Conservation (phyloP, 192 early-diverging fungal species). For the Gryganskiella cystojenkinii region DNA sequence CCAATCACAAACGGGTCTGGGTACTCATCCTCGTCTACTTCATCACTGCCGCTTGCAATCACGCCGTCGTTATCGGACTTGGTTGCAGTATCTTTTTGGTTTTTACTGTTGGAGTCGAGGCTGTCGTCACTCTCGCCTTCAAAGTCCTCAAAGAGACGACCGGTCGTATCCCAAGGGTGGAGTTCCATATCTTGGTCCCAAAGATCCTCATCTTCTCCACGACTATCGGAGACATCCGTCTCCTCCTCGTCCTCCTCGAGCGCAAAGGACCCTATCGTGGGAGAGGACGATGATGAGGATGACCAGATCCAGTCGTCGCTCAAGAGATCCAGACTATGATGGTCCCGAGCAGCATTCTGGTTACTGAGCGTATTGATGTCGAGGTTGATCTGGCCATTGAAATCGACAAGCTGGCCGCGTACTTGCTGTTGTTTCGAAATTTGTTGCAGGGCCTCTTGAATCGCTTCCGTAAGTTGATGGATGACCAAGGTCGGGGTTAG, state of each 20-base stretch:
- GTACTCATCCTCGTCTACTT: not conserved
- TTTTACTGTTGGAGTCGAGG: not conserved
- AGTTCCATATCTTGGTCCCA: slow-evolving; percentile 42
- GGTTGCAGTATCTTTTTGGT: not conserved
- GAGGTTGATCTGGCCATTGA: not conserved
- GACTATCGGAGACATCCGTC: not conserved
- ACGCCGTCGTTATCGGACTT: not conserved
- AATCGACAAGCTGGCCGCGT: not conserved
- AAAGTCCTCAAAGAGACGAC: slow-evolving; percentile 31
- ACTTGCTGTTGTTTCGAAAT: not conserved
- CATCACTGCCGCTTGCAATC: not conserved
- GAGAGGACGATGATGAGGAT: not conserved
- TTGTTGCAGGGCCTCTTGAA: slow-evolving; percentile 7
- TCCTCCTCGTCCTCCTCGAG: slow-evolving; percentile 5
- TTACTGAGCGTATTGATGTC: slow-evolving; percentile 15
- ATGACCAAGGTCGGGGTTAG: slow-evolving; percentile 26
- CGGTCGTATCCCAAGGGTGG: slow-evolving; percentile 29
- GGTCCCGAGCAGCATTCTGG: slow-evolving; percentile 4
- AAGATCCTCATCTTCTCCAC: slow-evolving; percentile 26
- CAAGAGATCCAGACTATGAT: slow-evolving; percentile 6
- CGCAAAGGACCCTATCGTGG: not conserved
- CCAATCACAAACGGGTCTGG: slow-evolving; percentile 7
- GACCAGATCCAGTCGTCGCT: slow-evolving; percentile 36
- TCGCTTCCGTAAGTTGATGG: slow-evolving; percentile 34
- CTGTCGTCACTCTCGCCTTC: not conserved